These are phyloP conservation scores for Plasmodium ovale DNA, from an alignment of 169 alveolate species.

Conservation along the genomic window DNA sequence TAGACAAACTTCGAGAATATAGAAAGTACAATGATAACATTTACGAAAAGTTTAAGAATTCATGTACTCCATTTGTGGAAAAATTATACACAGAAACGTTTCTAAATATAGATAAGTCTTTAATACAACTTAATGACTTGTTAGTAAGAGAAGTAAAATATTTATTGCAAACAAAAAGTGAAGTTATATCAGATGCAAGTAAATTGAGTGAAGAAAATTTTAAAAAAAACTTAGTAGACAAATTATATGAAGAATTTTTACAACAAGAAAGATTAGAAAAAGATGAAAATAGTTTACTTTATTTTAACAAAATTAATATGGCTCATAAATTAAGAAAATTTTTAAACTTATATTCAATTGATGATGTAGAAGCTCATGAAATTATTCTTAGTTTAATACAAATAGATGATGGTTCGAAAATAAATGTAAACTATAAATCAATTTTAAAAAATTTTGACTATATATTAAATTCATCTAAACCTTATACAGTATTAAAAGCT, in stretches of 20 bases:
- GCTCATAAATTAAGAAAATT: slow-evolving; percentile 44
- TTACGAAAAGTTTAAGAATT: slow-evolving; percentile 15
- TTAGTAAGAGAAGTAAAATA: slow-evolving; percentile 68
- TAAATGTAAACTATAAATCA: slow-evolving; percentile 47
- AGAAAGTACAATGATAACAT: slow-evolving; percentile 30
- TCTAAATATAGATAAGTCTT: slow-evolving; percentile 42
- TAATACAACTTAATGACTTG: slow-evolving; percentile 37
- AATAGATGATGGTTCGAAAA: slow-evolving; percentile 67
- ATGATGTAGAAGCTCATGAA: slow-evolving; percentile 57
- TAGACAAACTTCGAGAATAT: slow-evolving; percentile 3
- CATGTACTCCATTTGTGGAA: slow-evolving; percentile 46
- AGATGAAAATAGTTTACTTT: slow-evolving; percentile 30
- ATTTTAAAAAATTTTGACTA: slow-evolving; percentile 38
- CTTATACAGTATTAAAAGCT: slow-evolving; percentile 18
- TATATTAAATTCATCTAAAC: slow-evolving; percentile 43
- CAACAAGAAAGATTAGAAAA: slow-evolving; percentile 68
- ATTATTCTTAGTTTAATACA: slow-evolving; percentile 67
- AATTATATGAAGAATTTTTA: slow-evolving; percentile 75
- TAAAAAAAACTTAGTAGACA: slow-evolving; percentile 43
- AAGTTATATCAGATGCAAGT: slow-evolving; percentile 20
- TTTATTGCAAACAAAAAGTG: slow-evolving; percentile 31
- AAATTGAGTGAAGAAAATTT: slow-evolving; percentile 37
- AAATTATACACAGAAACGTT: slow-evolving; percentile 47
- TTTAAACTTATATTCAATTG: slow-evolving; percentile 37
- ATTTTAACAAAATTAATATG: slow-evolving; percentile 70